A percentile compares a stretch with the other conserved stretches of the same genome.
phyloP scores from a whole-genome alignment of 2,329 filamentous ascomycete species.

The Leptosphaerulina australis region DNA sequence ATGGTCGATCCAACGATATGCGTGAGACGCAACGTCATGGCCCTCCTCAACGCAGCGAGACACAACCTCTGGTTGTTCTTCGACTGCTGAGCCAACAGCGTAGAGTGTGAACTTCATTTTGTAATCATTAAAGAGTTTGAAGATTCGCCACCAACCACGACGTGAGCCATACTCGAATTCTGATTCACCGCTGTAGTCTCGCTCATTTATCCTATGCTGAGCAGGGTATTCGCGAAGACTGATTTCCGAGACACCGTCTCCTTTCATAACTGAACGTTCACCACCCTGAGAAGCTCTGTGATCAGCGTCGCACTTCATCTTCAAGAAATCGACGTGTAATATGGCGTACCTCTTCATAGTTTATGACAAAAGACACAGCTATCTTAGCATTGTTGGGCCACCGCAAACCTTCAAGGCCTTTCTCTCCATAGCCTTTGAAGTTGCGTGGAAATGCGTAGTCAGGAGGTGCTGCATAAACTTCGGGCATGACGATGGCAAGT shows the following conservation, averaged over 20 bases:
- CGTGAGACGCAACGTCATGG: constrained; percentile 59
- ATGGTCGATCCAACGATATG: constrained; percentile 60
- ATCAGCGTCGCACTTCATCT: not conserved
- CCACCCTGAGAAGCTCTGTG: not conserved
- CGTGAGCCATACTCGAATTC: constrained; percentile 61
- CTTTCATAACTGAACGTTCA: constrained; percentile 24
- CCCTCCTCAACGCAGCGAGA: constrained; percentile 56
- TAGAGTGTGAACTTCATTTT: constrained; percentile 60
- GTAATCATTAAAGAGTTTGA: constrained; percentile 57
- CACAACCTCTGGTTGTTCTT: constrained; percentile 57
- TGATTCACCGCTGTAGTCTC: constrained; percentile 55
- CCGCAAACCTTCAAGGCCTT: constrained; percentile 42
- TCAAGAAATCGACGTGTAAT: not conserved
- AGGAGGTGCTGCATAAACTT: constrained; percentile 32
- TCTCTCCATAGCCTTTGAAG: constrained; percentile 55
- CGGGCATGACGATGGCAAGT: constrained; percentile 26
- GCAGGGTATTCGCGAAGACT: constrained; percentile 48
- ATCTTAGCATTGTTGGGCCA: constrained; percentile 43
- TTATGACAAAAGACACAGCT: constrained; percentile 48
- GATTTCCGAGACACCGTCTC: constrained; percentile 42
- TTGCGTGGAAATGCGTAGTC: constrained; percentile 41
- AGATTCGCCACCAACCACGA: constrained; percentile 58
- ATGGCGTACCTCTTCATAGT: constrained; percentile 7
- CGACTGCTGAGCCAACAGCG: constrained; percentile 57
- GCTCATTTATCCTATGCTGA: constrained; percentile 49